Percentiles rank a stretch among this genome's conserved stretches.
These are phyloP conservation scores for Saccharomycopsis olivae DNA, from an alignment of 805 yeast genomes.

Conservation along the genomic window DNA sequence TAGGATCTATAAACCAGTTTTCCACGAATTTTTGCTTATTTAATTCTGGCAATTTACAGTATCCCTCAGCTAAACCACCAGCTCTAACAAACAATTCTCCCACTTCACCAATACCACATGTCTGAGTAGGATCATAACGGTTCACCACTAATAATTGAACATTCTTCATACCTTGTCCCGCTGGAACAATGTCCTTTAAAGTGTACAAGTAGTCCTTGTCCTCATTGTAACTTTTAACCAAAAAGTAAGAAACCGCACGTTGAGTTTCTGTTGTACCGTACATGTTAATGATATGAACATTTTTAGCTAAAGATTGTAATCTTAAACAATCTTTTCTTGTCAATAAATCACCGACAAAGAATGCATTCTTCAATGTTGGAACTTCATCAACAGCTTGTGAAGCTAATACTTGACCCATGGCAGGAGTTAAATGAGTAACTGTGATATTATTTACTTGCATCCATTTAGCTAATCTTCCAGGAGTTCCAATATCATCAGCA, in stretches of 20 bases:
- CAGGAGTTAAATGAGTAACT: slow-evolving; percentile 97
- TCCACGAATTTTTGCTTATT: slow-evolving; percentile 79
- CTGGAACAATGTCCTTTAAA: slow-evolving; percentile 94
- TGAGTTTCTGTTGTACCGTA: slow-evolving; percentile 99
- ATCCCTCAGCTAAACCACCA: slow-evolving; percentile 95
- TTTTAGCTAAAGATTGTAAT: slow-evolving; percentile 83
- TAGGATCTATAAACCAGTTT: slow-evolving; percentile 78
- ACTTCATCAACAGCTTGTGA: slow-evolving; percentile 90
- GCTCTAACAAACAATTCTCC: slow-evolving; percentile 99
- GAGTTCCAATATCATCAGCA: slow-evolving; percentile 96
- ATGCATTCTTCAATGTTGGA: slow-evolving; percentile 85
- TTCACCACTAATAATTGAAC: slow-evolving; percentile 93
- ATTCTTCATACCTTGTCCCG: slow-evolving; percentile 94
- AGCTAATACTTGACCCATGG: slow-evolving; percentile 95
- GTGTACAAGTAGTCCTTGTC: slow-evolving; percentile 69
- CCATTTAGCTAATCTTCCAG: slow-evolving; percentile 97
- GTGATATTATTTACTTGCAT: slow-evolving; percentile 85
- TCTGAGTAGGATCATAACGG: slow-evolving; percentile 75
- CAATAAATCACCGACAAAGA: slow-evolving; percentile 94
- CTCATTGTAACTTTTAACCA: slow-evolving; percentile 60
- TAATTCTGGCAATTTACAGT: slow-evolving; percentile 81
- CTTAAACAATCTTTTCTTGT: slow-evolving; percentile 96
- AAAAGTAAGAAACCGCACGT: slow-evolving; percentile 92
- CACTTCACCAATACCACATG: slow-evolving; percentile 97
- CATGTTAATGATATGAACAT: slow-evolving; percentile 90